Conservation (phyloP, 345 rosid species). For the Linum lewisii region DNA sequence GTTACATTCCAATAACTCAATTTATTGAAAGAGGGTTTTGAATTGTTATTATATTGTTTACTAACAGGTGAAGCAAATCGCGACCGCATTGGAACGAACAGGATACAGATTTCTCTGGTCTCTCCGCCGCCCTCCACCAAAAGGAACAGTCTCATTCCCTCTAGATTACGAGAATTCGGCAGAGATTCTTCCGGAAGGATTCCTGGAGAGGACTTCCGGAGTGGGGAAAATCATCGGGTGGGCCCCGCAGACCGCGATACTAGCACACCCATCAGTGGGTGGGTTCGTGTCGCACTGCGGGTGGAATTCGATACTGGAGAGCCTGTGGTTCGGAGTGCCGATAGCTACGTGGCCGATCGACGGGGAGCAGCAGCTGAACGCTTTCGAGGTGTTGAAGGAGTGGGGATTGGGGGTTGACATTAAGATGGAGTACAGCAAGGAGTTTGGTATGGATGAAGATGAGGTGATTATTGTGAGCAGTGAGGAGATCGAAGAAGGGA, state of each 20-base stretch:
- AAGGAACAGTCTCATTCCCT: constrained; percentile 11
- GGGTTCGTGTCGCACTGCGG: constrained; percentile 69
- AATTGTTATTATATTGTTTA: too few relatives aligned
- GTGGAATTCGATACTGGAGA: constrained; percentile 47
- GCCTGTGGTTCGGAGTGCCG: constrained; percentile 45
- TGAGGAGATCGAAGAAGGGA: constrained; percentile 26
- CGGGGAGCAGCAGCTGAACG: constrained; percentile 49
- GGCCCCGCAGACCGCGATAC: constrained; percentile 41
- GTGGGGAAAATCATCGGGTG: constrained; percentile 33
- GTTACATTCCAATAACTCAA: too few relatives aligned
- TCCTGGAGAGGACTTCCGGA: constrained; percentile 28
- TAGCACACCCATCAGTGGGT: constrained; percentile 33
- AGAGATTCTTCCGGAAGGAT: constrained; percentile 34
- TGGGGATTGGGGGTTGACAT: constrained; percentile 37
- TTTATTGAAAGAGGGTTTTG: too few relatives aligned
- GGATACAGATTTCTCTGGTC: constrained; percentile 48
- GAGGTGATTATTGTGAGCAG: constrained; percentile 10
- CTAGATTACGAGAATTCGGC: constrained; percentile 13
- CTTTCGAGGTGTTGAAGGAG: constrained; percentile 33
- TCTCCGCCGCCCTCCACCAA: constrained; percentile 18
- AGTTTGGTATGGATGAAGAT: not conserved
- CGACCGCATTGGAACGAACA: constrained; percentile 32
- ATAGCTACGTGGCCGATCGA: constrained; percentile 44
- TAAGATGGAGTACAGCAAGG: constrained; percentile 31
- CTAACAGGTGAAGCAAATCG: constrained; percentile 39